phyloP scores from a whole-genome alignment of 495 filamentous ascomycete genomes.

The Alectoria sarmentosa region DNA sequence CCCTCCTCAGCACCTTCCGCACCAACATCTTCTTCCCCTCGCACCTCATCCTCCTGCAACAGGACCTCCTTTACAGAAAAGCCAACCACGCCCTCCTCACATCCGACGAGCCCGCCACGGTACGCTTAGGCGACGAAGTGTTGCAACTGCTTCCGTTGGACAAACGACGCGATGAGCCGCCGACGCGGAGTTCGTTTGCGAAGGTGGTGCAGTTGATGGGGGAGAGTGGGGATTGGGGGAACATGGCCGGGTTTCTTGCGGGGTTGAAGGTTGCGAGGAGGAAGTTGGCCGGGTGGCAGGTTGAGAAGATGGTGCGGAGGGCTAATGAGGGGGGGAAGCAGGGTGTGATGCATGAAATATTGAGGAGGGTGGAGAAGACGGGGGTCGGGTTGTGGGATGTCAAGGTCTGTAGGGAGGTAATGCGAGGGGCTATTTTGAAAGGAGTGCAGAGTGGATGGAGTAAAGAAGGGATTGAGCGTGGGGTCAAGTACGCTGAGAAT shows the following conservation, averaged over 20 bases:
- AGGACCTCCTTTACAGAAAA: slow-evolving; percentile 20
- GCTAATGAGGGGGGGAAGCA: slow-evolving; percentile 12
- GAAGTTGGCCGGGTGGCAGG: slow-evolving; percentile 18
- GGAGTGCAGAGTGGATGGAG: slow-evolving; percentile 14
- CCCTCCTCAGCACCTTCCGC: slow-evolving; percentile 25
- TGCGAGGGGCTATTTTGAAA: slow-evolving; percentile 20
- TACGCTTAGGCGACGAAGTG: slow-evolving; percentile 19
- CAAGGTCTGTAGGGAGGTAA: slow-evolving; percentile 19
- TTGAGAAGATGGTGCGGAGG: slow-evolving; percentile 25
- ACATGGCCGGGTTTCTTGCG: slow-evolving; percentile 19
- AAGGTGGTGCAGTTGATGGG: slow-evolving; percentile 18
- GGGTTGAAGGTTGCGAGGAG: slow-evolving; percentile 19
- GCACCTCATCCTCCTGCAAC: slow-evolving; percentile 22
- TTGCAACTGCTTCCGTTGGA: slow-evolving; percentile 14
- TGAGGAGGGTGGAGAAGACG: slow-evolving; percentile 21
- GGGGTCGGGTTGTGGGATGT: slow-evolving; percentile 21
- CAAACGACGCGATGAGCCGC: slow-evolving; percentile 18
- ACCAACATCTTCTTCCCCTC: slow-evolving; percentile 27
- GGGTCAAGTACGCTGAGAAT: slow-evolving; percentile 13
- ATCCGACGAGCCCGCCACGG: slow-evolving; percentile 25
- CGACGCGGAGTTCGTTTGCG: slow-evolving; percentile 14
- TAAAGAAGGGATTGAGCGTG: slow-evolving; percentile 14
- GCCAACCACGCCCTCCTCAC: slow-evolving; percentile 23
- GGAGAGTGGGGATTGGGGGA: slow-evolving; percentile 21
- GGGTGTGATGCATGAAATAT: slow-evolving; percentile 16